These are phyloP conservation scores for Solanum microdontum DNA, from an alignment of 257 asterid genomes.

Conservation along the genomic window DNA sequence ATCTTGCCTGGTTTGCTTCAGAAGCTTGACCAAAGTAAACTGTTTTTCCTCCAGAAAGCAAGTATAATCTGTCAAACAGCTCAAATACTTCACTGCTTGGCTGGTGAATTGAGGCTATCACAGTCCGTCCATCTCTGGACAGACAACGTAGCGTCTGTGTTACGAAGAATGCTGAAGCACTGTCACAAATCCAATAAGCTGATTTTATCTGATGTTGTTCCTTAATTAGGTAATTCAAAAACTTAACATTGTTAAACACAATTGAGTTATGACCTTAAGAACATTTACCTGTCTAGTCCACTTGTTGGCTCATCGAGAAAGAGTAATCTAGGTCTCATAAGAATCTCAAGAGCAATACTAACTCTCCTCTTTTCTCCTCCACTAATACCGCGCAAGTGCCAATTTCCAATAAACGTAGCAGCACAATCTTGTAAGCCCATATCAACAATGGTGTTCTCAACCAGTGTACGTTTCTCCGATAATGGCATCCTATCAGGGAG, in stretches of 20 bases:
- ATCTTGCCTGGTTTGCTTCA: slow-evolving; percentile 70
- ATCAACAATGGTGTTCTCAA: background rate
- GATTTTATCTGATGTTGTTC: background rate
- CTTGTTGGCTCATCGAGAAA: slow-evolving; percentile 28
- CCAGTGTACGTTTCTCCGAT: background rate
- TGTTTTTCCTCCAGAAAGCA: slow-evolving; percentile 88
- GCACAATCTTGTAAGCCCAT: background rate
- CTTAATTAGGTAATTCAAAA: background rate
- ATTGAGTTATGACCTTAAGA: background rate
- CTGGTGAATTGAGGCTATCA: slow-evolving; percentile 90
- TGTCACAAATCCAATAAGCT: slow-evolving; percentile 6
- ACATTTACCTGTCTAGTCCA: slow-evolving; percentile 39
- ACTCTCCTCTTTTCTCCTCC: slow-evolving; percentile 91
- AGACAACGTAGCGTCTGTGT: slow-evolving; percentile 71
- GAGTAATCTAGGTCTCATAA: slow-evolving; percentile 81
- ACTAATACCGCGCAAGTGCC: slow-evolving; percentile 40
- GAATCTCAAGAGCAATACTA: slow-evolving; percentile 76
- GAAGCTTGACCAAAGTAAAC: slow-evolving; percentile 89
- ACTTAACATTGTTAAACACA: background rate
- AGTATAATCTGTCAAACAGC: slow-evolving; percentile 69
- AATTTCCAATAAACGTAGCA: background rate
- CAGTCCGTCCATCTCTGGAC: slow-evolving; percentile 89
- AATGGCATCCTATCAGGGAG: background rate
- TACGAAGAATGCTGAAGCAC: slow-evolving; percentile 96
- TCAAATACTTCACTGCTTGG: slow-evolving; percentile 97